A percentile compares a stretch with the other conserved stretches of the same genome.
Conservation (phyloP, 2,329 filamentous ascomycete genomes). For the Colletotrichum sublineola region DNA sequence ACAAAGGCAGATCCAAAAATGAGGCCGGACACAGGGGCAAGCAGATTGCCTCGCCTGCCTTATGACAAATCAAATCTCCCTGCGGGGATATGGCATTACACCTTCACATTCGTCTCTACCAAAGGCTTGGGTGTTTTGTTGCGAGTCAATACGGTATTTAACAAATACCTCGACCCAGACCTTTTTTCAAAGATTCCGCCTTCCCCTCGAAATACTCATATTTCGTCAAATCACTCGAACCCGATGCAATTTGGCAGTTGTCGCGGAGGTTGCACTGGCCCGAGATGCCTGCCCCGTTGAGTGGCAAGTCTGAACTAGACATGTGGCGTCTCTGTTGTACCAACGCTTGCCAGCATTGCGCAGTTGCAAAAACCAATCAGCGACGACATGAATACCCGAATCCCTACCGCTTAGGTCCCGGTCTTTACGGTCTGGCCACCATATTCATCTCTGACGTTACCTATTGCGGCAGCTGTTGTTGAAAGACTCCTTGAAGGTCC, state of each 20-base stretch:
- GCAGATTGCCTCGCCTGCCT: background rate
- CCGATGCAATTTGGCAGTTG: slow-evolving; percentile 78
- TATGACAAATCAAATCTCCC: slow-evolving; percentile 20
- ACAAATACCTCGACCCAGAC: slow-evolving; percentile 68
- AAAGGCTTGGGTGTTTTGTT: slow-evolving; percentile 74
- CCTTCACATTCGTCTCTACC: slow-evolving; percentile 77
- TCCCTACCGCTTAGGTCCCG: slow-evolving; percentile 73
- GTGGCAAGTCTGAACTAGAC: slow-evolving; percentile 74
- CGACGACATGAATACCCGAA: slow-evolving; percentile 49
- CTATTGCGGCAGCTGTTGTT: slow-evolving; percentile 76
- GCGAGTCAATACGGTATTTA: slow-evolving; percentile 76
- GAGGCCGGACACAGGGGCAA: background rate
- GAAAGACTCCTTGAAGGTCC: slow-evolving; percentile 74
- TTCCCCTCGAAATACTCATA: slow-evolving; percentile 48
- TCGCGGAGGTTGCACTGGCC: slow-evolving; percentile 76
- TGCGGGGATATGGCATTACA: slow-evolving; percentile 75
- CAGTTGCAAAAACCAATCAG: slow-evolving; percentile 51
- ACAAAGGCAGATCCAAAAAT: slow-evolving; percentile 19
- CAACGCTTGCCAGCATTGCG: slow-evolving; percentile 75
- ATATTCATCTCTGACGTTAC: slow-evolving; percentile 80
- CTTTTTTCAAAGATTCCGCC: slow-evolving; percentile 47
- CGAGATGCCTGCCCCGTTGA: slow-evolving; percentile 77
- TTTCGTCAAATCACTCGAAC: slow-evolving; percentile 55
- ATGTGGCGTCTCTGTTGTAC: slow-evolving; percentile 82
- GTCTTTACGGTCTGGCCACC: slow-evolving; percentile 69